Evolutionary conservation across 2,329 filamentous ascomycete species (phyloP), one percentile per base, ranked within the genome.

Genomic region (Pezicula neosporulosa): DNA sequence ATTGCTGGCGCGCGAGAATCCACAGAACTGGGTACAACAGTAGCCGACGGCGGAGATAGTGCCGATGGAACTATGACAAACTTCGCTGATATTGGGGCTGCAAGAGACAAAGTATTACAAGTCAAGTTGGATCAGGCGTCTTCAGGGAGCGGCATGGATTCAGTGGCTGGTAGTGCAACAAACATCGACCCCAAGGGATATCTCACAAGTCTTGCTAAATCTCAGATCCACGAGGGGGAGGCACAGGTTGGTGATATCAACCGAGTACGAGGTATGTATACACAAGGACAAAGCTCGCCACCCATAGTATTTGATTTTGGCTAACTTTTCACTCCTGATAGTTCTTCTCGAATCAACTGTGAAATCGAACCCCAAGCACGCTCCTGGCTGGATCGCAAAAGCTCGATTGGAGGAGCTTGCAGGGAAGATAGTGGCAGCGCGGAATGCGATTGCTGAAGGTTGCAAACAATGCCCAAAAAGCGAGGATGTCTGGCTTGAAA

Each of bases 161-260:
- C 87, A 4, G 75, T 83, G 5, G 80, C 81, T 9, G 94, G 94
- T 36, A 96, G 86, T 53, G 83, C 93, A 19, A 96, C 91, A 2
- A 96, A 84, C 60, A 93, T 99, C 61, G 94, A 99, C 63, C 90
- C 92, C 0, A 94, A 93, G 70, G 94, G 94, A 27, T 99, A 99
- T 67, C 85, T 99, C 47, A 99, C 95, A 1, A 96, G 87, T 63
- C 75, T 99, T 47, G 87, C 87, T 51, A 92, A 89, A 68, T 87
- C 89, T 47, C 87, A 92, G 66, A 74, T 90, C 52, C 87, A 84
- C 52, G 89, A 90, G 52, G 83, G 85, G 4, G 89, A 95, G 63
- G 82, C 89, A 4, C 88, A 92, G 62, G 89, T 97, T 24, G 93
- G 94, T 54, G 94, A 99, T 65, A 90, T 99, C 68, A 96, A 96